Base-by-base conservation (phyloP, 2,329 filamentous ascomycete genomes). In the Cadophora gregata region DNA sequence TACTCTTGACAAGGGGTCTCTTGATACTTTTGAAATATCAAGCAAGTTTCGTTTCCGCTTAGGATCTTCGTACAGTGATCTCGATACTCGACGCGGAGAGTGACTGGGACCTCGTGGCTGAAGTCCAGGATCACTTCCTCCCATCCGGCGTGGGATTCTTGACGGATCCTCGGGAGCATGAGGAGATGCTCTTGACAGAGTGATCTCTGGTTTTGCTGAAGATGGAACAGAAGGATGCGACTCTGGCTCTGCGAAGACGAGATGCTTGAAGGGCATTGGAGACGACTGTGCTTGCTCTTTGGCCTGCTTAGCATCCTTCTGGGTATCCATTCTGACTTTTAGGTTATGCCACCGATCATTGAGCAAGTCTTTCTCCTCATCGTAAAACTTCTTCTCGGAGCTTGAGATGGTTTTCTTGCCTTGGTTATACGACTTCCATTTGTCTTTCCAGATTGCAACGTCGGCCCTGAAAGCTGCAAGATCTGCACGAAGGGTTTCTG, bases 1-100 rank as follows among this genome's bases (percentile, higher is more conserved):
- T 24, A 75, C 63, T 47, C 60, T 69, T 8, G 47, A 59, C 14
- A 74, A 60, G 21, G 72, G 73, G 63, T 75, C 70, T 65, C 63
- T 70, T 1, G 33, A 25, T 24, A 51, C 9, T 48, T 63, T 65
- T 63, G 60, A 45, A 21, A 51, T 21, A n/a, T 56, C 56, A 24
- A 66, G 25, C 10, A 69, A 51, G 8, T 63, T 66, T 3, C 21
- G 53, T 8, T 58, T 67, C 7, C 58, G 62, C 42, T 47, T 62
- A 7, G 63, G 59, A 66, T 69, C 62, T 31, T 59, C 69, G 48
- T 69, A 63, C 7, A 69, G 45, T 10, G 72, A 70, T 59, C 53
- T 70, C 29, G 70, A 72, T 3, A 67, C 25, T 33, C 66, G 59
- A 9, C 65, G 65, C 33, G 60, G 45, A 55, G 36, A 50, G 14